Base-by-base conservation (phyloP, 148 eudicot genomes). In the Drosera capensis region DNA sequence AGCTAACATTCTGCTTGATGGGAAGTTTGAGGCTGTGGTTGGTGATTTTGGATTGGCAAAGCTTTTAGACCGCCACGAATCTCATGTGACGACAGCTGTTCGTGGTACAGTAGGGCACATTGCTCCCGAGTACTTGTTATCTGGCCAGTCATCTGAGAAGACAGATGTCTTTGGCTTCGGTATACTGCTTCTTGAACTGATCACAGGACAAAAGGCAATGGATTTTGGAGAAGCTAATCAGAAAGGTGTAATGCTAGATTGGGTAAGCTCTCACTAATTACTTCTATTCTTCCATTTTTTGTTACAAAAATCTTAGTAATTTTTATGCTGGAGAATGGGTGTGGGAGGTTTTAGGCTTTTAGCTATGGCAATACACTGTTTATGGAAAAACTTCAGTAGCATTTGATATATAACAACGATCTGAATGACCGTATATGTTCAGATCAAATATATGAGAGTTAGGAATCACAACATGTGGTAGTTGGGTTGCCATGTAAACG, bases 41-140 rank as follows among this genome's bases (percentile, higher is more conserved):
- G 59, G 59, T 24, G 59, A 55, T 43, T 55, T 55, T 24, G 59
- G 59, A 7, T 25, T 55, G 23, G 59, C 59, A 45, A 55, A 55
- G 51, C 59, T 55, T 35, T 29, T 55, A 14, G 51, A 55, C 42
- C 59, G 45, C 35, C 48, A 34, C 28, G 59, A 55, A 1, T 55
- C 59, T 11, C 59, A 55, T 35, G 59, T 55, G 28, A 55, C 50
- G 7, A 55, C 59, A 29, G 59, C 59, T 7, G 59, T 55, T 8
- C 48, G 58, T 13, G 58, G 58, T n/a, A 54, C 58, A 14, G 49
- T 54, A 9, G 58, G 58, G 20, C 58, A 54, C 49, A 48, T 48
- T 28, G 51, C 51, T 13, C 51, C 51, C 0, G 51, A 48, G 38
- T 48, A 48, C 23, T 16, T 48, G 20, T 48, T 38, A 29, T 26